phyloP scores from a whole-genome alignment of 2,329 filamentous ascomycete species.

The Emydomyces testavorans region DNA sequence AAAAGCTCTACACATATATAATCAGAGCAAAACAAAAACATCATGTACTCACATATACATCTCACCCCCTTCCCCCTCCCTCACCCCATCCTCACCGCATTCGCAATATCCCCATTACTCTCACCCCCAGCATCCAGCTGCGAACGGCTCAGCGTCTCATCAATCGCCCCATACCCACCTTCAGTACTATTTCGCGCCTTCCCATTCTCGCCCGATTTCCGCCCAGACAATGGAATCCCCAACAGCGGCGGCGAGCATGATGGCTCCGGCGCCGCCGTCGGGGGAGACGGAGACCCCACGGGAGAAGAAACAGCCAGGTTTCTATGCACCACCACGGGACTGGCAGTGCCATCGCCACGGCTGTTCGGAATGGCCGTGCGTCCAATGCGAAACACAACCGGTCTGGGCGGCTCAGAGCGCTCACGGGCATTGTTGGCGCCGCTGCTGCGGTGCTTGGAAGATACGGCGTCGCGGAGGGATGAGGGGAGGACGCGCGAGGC shows the following conservation, averaged over 20 bases:
- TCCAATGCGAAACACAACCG: conserved; percentile 11
- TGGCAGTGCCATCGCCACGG: background rate
- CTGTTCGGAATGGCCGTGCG: conserved; percentile 11
- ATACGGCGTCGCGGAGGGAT: background rate
- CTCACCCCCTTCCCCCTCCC: background rate
- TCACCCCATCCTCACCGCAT: background rate
- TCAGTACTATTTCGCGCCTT: background rate
- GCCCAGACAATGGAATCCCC: background rate
- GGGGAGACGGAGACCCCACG: background rate
- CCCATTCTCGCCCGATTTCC: background rate
- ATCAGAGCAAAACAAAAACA: background rate
- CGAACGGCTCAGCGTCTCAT: background rate
- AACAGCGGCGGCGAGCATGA: conserved; percentile 6
- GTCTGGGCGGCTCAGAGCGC: conserved; percentile 10
- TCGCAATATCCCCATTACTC: background rate
- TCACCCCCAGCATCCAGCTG: background rate
- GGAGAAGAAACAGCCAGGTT: background rate
- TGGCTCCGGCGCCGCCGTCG: conserved; percentile 1
- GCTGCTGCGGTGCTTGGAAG: background rate
- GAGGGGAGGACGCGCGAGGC: conserved; percentile 7
- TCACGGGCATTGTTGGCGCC: background rate
- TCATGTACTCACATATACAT: background rate
- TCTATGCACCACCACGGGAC: background rate
- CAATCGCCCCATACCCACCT: background rate
- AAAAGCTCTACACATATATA: no score